Percentiles rank a stretch among this genome's conserved stretches.
Conservation (phyloP, 208 protist genomes). For the Trypanosoma cruzi region DNA sequence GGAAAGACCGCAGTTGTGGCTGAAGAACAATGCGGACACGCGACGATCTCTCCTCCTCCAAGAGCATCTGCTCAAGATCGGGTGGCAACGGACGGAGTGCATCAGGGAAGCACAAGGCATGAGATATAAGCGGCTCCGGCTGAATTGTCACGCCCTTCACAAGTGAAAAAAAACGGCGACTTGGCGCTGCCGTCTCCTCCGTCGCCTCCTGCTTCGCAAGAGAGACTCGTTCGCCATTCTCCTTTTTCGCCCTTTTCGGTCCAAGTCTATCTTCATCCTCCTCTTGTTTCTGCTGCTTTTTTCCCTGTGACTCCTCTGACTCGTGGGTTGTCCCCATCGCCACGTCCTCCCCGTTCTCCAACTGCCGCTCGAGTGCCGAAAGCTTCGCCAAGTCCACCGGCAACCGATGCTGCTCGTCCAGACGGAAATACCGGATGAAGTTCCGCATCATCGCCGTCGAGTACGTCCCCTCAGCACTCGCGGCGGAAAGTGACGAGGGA, state of each 20-base stretch:
- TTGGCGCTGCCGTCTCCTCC: not conserved
- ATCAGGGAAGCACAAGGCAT: conserved; percentile 37
- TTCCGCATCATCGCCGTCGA: conserved; percentile 79
- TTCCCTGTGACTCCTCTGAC: not conserved
- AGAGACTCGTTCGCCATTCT: not conserved
- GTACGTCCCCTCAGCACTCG: conserved; percentile 87
- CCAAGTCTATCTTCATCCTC: not conserved
- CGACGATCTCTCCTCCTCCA: conserved; percentile 67
- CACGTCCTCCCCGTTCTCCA: conserved; percentile 2
- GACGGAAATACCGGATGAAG: conserved; percentile 76
- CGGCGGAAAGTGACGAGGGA: conserved; percentile 78
- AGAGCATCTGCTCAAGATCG: conserved; percentile 55
- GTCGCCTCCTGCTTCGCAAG: not conserved
- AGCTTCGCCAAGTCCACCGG: conserved; percentile 61
- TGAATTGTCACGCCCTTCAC: not conserved
- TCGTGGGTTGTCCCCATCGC: not conserved
- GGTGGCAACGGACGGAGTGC: conserved; percentile 48
- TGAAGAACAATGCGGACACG: conserved; percentile 84
- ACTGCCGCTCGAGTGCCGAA: conserved; percentile 37
- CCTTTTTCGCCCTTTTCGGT: conserved; percentile 2
- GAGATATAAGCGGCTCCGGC: conserved; percentile 39
- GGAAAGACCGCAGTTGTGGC: conserved; percentile 64
- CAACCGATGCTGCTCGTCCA: conserved; percentile 56
- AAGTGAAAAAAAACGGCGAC: conserved; percentile 15
- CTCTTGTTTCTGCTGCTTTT: not conserved